These are phyloP conservation scores for Zoysia pacifica DNA, from an alignment of 176 grass and related monocot species.

Conservation along the genomic window DNA sequence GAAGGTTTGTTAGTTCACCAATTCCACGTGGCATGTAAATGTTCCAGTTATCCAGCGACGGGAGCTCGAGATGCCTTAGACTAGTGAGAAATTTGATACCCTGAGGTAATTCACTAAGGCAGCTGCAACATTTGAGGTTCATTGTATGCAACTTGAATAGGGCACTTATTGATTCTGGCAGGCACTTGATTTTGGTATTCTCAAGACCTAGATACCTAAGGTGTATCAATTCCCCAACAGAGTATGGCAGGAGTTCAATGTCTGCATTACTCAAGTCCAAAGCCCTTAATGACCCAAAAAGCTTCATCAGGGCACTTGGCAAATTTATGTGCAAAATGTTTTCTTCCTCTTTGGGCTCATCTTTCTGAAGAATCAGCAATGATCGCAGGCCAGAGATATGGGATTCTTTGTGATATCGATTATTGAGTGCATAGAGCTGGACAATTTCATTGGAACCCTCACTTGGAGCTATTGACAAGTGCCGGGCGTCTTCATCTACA, in stretches of 20 bases:
- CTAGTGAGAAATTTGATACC: conserved; percentile 49
- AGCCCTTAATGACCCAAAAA: conserved; percentile 30
- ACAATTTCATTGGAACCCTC: not conserved
- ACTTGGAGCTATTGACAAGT: conserved; percentile 38
- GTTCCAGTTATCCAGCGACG: conserved; percentile 13
- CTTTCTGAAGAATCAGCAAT: conserved; percentile 35
- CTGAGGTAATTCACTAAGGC: conserved; percentile 40
- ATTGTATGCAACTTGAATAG: conserved; percentile 56
- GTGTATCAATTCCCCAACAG: conserved; percentile 36
- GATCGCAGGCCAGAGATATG: not conserved
- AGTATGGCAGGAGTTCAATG: conserved; percentile 22
- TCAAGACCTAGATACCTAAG: conserved; percentile 43
- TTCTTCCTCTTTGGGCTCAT: not conserved
- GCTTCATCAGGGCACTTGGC: conserved; percentile 5
- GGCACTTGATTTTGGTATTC: conserved; percentile 32
- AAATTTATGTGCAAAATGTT: conserved; percentile 32
- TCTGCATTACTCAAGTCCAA: conserved; percentile 35
- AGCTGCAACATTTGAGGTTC: conserved; percentile 44
- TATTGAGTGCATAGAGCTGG: not conserved
- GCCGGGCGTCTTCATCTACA: conserved; percentile 19
- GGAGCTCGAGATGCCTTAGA: conserved; percentile 46
- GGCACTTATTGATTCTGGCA: conserved; percentile 33
- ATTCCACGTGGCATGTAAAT: conserved; percentile 44
- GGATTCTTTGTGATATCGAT: conserved; percentile 16
- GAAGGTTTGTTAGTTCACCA: conserved; percentile 47